Percentiles rank a stretch among this genome's conserved stretches.
phyloP scores from a whole-genome alignment of 148 eudicot species.

The Arctostaphylos glauca region DNA sequence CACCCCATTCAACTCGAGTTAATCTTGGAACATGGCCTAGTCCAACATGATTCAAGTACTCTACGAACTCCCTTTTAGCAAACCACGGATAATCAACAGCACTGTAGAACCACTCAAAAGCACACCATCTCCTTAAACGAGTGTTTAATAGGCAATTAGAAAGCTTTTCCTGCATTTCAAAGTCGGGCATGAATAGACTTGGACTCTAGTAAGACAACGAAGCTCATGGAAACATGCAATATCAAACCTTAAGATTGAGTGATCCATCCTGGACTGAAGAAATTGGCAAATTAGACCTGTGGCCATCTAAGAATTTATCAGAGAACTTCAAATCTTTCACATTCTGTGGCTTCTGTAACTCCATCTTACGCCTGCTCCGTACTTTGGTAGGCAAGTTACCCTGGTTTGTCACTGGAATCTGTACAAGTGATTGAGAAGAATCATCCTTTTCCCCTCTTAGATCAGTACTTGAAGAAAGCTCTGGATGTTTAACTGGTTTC shows the following conservation, averaged over 20 bases:
- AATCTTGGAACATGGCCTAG: slow-evolving; percentile 96
- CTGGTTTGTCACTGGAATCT: slow-evolving; percentile 42
- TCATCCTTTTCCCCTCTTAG: slow-evolving; percentile 68
- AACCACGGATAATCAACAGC: slow-evolving; percentile 99
- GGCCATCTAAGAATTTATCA: slow-evolving; percentile 35
- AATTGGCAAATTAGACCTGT: slow-evolving; percentile 36
- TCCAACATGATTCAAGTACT: slow-evolving; percentile 93
- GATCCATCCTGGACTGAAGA: slow-evolving; percentile 31
- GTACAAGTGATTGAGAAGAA: slow-evolving; percentile 51
- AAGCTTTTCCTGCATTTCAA: slow-evolving; percentile 51
- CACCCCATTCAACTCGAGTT: slow-evolving; percentile 99
- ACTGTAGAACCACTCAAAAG: slow-evolving; percentile 96
- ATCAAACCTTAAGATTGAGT: slow-evolving; percentile 47
- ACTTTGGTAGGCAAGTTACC: slow-evolving; percentile 49
- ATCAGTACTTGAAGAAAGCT: slow-evolving; percentile 67
- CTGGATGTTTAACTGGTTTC: slow-evolving; percentile 46
- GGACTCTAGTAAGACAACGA: background rate
- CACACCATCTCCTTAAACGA: slow-evolving; percentile 76
- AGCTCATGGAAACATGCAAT: background rate
- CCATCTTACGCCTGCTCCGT: slow-evolving; percentile 73
- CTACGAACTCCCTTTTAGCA: slow-evolving; percentile 96
- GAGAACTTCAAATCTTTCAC: slow-evolving; percentile 37
- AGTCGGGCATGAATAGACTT: background rate
- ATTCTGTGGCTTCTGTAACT: slow-evolving; percentile 38
- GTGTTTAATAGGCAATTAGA: slow-evolving; percentile 59